Evolutionary conservation across 139 green algal genomes (phyloP).

Genomic region (Chlamydomonas sphaeroides): DNA sequence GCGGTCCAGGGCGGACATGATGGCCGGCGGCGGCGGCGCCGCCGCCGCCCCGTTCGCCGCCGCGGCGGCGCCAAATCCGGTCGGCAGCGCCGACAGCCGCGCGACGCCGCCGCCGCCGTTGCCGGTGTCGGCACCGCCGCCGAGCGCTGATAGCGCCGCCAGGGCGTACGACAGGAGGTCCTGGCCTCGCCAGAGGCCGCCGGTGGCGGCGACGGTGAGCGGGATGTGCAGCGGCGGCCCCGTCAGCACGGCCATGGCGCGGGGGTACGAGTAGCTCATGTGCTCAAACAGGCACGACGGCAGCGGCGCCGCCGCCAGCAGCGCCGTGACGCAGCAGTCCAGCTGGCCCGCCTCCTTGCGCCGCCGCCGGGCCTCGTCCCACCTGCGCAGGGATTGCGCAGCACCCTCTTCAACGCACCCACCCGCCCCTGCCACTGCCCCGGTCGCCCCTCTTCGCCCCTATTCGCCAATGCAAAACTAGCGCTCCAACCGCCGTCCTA

Average conservation of each 20-base stretch:
- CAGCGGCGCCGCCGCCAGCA: slow-evolving; percentile 23
- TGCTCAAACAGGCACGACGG: slow-evolving; percentile 13
- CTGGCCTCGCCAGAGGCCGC: slow-evolving; percentile 4
- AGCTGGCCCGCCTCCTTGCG: slow-evolving; percentile 31
- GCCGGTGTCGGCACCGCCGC: slow-evolving; percentile 24
- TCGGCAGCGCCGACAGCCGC: not conserved
- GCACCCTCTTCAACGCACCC: no score
- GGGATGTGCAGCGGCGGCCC: not conserved
- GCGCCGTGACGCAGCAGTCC: slow-evolving; percentile 27
- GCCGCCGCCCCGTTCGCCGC: no score
- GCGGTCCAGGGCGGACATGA: not conserved
- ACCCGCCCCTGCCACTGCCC: no score
- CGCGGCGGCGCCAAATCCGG: no score
- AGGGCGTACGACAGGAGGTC: slow-evolving; percentile 33
- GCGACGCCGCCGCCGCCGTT: not conserved
- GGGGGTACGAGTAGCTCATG: slow-evolving; percentile 16
- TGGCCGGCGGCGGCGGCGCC: no score
- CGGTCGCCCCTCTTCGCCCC: no score
- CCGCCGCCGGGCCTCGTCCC: slow-evolving; percentile 23
- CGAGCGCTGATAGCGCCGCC: not conserved
- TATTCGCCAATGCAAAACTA: no score
- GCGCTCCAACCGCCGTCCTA: no score
- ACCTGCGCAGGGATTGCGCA: not conserved
- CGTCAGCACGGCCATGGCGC: not conserved
- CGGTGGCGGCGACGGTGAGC: not conserved